Evolutionary conservation across 495 filamentous ascomycete genomes (phyloP), one percentile per base, ranked within the genome.

Genomic region (Podospora australis): DNA sequence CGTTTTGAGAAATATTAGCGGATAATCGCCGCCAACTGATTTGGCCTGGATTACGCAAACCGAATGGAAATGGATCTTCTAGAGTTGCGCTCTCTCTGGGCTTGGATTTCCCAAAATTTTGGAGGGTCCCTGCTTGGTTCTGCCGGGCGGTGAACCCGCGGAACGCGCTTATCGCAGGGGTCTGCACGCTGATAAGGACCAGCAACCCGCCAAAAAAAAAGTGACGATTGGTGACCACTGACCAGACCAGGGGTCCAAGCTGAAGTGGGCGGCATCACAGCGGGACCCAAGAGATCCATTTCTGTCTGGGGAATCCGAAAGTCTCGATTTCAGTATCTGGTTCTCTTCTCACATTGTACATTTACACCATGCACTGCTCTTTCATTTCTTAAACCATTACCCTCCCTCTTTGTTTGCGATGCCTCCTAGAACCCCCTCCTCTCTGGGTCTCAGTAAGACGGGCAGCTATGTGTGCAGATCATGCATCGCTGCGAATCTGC

Each of bases 381-480:
- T n/a, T n/a, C n/a, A n/a, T n/a, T n/a, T n/a, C n/a, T n/a, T n/a
- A n/a, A n/a, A n/a, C n/a, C n/a, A n/a, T n/a, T n/a, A n/a, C n/a
- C n/a, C n/a, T n/a, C n/a, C n/a, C n/a, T n/a, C n/a, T n/a, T n/a
- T n/a, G n/a, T 20, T 47, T 19, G 21, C 39, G 7, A 67, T 67
- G 64, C 64, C 64, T 57, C 62, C 62, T 8, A 35, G 60, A 47
- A 30, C 50, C 6, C n/a, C n/a, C n/a, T 36, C 61, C 49, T 17
- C 58, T 11, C 39, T 62, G 26, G 64, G 63, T 6, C 29, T 64
- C 6, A 36, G 52, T 32, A 57, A 58, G 24, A 54, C 54, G 9
- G 60, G 50, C 54, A 52, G 54, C 52, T 67, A 65, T 50, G 51
- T 67, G 26, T 67, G 64, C 54, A 57, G 62, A 42, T 58, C 64